These are phyloP conservation scores for Avena sativa DNA, from an alignment of 176 grass and related monocot species.

Conservation along the genomic window DNA sequence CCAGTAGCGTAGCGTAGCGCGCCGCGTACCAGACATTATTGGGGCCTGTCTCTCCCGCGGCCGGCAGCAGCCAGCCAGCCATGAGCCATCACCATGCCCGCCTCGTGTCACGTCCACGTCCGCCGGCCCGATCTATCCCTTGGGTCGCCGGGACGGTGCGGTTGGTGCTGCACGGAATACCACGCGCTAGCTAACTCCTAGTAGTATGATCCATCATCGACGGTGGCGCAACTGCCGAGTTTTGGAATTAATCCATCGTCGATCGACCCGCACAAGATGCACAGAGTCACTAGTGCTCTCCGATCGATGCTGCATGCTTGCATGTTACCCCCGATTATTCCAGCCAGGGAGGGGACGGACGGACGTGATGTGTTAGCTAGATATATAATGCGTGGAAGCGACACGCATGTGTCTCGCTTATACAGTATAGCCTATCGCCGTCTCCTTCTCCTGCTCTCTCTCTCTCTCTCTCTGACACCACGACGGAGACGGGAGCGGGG, in stretches of 20 bases:
- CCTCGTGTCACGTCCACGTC: conserved; percentile 8
- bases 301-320: neutral
- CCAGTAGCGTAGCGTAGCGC: neutral
- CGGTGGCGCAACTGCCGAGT: neutral
- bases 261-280: neutral
- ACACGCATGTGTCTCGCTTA: neutral
- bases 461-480: too few species aligned
- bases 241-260: neutral
- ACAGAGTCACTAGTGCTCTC: neutral
- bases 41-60: conserved; percentile 35
- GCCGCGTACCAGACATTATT: conserved; percentile 15
- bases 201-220: too few species aligned
- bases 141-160: neutral
- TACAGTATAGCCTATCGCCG: neutral
- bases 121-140: neutral
- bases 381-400: neutral
- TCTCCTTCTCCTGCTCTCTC: neutral
- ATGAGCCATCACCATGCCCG: neutral
- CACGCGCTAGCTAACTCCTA: neutral
- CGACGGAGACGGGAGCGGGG: conserved; percentile 12
- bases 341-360: neutral
- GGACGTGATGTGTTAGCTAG: neutral
- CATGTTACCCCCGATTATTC: conserved; percentile 23
- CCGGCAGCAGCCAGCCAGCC: conserved; percentile 10
- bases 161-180: neutral